Conservation (phyloP, 495 filamentous ascomycete genomes). For the Tuber aestivum region DNA sequence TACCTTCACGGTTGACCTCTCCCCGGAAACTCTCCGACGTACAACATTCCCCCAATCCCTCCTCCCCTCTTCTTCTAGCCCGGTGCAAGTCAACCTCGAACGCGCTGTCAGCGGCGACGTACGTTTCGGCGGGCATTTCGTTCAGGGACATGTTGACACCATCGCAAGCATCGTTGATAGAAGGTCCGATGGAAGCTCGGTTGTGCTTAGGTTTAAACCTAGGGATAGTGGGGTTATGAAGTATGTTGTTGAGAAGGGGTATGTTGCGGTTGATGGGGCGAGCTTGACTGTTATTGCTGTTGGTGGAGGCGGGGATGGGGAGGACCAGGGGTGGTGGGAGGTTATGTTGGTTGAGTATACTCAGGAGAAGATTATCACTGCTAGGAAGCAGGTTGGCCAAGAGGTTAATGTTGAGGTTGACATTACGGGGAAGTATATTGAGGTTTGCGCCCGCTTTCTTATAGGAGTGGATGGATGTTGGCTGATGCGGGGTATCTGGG, state of each 20-base stretch:
- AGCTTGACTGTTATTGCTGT: slow-evolving; percentile 88
- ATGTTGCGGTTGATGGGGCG: slow-evolving; percentile 90
- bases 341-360: slow-evolving; percentile 99
- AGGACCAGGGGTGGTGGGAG: slow-evolving; percentile 75
- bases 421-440: slow-evolving; percentile 97
- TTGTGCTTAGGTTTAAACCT: slow-evolving; percentile 77
- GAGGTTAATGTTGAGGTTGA: slow-evolving; percentile 96
- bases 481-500: neutral
- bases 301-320: slow-evolving; percentile 24
- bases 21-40: slow-evolving; percentile 91
- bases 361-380: slow-evolving; percentile 83
- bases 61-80: slow-evolving; percentile 17
- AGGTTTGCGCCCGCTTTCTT: slow-evolving; percentile 21
- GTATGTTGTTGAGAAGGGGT: slow-evolving; percentile 95
- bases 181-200: slow-evolving; percentile 74
- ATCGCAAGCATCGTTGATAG: slow-evolving; percentile 64
- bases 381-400: slow-evolving; percentile 73
- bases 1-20: slow-evolving; percentile 87
- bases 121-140: slow-evolving; percentile 82
- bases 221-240: slow-evolving; percentile 59
- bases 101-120: slow-evolving; percentile 80
- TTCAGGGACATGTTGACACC: slow-evolving; percentile 93
- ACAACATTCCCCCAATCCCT: slow-evolving; percentile 73
- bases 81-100: slow-evolving; percentile 74
- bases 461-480: neutral